Conservation (phyloP, 1,139 yeast species). For the Kluyveromyces marxianus region DNA sequence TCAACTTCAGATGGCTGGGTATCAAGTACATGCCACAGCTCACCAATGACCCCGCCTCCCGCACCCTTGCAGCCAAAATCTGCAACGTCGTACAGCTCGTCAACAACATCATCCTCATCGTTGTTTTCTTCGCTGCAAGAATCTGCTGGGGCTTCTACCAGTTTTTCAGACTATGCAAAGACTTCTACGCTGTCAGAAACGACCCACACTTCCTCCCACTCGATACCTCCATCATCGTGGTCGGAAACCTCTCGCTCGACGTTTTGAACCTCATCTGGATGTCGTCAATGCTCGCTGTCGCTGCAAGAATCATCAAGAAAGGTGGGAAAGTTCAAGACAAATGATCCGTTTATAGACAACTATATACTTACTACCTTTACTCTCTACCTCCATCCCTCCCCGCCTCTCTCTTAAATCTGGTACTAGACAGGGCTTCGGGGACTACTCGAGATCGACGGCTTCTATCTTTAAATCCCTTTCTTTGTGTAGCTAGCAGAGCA, state of each 20-base stretch:
- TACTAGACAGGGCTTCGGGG: too few relatives aligned
- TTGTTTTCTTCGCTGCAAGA: slow-evolving; percentile 68
- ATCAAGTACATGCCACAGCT: slow-evolving; percentile 40
- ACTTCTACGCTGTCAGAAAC: slow-evolving; percentile 38
- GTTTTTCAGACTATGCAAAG: slow-evolving; percentile 45
- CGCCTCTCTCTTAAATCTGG: not conserved
- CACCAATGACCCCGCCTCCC: slow-evolving; percentile 1
- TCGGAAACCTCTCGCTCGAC: slow-evolving; percentile 60
- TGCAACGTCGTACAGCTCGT: slow-evolving; percentile 44
- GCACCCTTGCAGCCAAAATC: slow-evolving; percentile 21
- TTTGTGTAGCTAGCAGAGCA: too few relatives aligned
- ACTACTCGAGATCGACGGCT: too few relatives aligned
- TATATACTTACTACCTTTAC: too few relatives aligned
- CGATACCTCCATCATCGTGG: slow-evolving; percentile 45
- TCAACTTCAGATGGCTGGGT: slow-evolving; percentile 88
- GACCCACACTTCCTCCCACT: slow-evolving; percentile 39
- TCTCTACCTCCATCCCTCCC: not conserved
- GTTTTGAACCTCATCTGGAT: slow-evolving; percentile 72
- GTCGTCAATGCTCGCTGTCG: slow-evolving; percentile 72
- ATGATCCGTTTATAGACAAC: not conserved
- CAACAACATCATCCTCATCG: slow-evolving; percentile 65
- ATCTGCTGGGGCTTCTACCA: slow-evolving; percentile 87
- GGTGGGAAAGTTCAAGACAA: slow-evolving; percentile 10
- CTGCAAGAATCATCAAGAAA: slow-evolving; percentile 39
- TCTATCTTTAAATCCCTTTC: too few relatives aligned